Base-by-base conservation (phyloP, 257 asterid genomes). In the Penstemon barbatus region DNA sequence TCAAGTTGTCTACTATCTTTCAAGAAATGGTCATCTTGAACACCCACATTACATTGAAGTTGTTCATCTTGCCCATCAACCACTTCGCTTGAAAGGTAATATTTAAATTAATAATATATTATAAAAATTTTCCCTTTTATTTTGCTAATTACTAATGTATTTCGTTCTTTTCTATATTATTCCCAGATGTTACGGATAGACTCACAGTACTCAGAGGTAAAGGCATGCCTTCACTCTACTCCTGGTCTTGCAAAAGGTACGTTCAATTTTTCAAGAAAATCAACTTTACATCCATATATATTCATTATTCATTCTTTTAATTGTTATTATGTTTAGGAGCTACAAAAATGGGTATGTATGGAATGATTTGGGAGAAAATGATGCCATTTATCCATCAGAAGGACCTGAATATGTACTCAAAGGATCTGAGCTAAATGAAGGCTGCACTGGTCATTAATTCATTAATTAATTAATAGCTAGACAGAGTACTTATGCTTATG, bases 231-330 rank as follows among this genome's bases (percentile, higher is more conserved):
- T 83, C 94, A 11, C 85, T 89, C 82, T 92, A 92, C 73, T 92
- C 98, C 3, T 89, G 98, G 98, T 89, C 98, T 63, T 86, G 97
- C 89, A 92, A 92, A 77, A 86, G 96, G 98, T 86, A 58, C 37
- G 40, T 5, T 13, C 58, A 53, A 8, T 4, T n/a, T 6, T 13
- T 53, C 37, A 53, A 12, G 36, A 3, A 53, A 53, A 6, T 4
- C 5, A 1, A n/a, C 7, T 54, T 0, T 6, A 15, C 5, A 33
- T 13, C 3, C 7, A 25, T 25, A 54, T 9, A 8, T 2, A 3
- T 19, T 7, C 15, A 69, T n/a, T 2, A 3, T 19, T 7, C 15
- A 69, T 33, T 71, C 8, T 33, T 12, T 8, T n/a, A 1, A 56
- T 54, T 15, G 18, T 15, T 3, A 10, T 62, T 37, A 38, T 2